Evolutionary conservation across 73 alveolate species (phyloP).

Genomic region (Uronychia binucleata): DNA sequence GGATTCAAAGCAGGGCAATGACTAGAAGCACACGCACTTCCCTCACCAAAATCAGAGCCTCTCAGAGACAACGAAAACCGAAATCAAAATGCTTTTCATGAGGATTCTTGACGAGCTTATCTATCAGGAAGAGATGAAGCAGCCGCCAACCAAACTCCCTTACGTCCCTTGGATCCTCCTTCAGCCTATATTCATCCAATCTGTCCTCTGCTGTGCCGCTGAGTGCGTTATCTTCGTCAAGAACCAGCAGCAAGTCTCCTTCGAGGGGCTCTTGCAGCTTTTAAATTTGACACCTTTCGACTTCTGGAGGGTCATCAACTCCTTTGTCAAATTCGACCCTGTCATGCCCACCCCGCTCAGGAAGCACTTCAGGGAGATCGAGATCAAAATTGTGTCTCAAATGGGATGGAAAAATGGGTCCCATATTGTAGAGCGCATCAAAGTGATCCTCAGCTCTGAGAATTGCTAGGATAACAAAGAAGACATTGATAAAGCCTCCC

Average conservation of each 20-base stretch:
- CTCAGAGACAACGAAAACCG: no score
- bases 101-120: constrained; percentile 65
- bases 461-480: not conserved
- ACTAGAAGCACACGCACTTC: not conserved
- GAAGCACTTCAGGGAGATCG: constrained; percentile 72
- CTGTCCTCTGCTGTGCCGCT: constrained; percentile 58
- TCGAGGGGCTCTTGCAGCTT: constrained; percentile 39
- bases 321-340: constrained; percentile 66
- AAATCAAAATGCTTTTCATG: no score
- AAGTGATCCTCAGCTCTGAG: constrained; percentile 15
- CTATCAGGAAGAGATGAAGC: constrained; percentile 30
- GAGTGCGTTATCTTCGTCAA: constrained; percentile 37
- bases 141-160: not conserved
- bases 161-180: constrained; percentile 11
- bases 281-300: constrained; percentile 55
- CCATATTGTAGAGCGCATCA: constrained; percentile 44
- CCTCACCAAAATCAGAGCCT: constrained; percentile 13
- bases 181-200: constrained; percentile 24
- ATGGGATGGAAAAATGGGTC: constrained; percentile 69
- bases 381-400: constrained; percentile 58
- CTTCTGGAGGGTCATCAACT: constrained; percentile 64
- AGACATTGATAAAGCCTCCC: not conserved
- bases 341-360: constrained; percentile 64
- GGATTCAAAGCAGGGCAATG: not conserved
- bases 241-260: constrained; percentile 7